Evolutionary conservation across 2,329 filamentous ascomycete species (phyloP).

Genomic region (Sporothrix phasma): DNA sequence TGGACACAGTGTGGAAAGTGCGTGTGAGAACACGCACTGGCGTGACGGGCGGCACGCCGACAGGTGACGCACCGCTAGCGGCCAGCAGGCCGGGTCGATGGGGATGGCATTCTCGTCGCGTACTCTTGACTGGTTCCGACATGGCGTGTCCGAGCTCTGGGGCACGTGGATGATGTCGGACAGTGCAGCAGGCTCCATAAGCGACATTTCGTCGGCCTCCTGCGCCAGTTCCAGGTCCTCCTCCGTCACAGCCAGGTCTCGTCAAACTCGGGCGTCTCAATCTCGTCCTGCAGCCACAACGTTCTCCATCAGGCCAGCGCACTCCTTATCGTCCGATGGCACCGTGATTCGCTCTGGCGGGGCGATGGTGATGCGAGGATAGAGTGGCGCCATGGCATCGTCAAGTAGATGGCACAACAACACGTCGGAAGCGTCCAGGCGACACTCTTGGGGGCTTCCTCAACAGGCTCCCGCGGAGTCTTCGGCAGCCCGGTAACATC

Average conservation of each 20-base stretch:
- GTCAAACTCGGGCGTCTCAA: constrained; percentile 32
- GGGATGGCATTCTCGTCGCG: constrained; percentile 55
- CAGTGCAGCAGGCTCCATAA: constrained; percentile 36
- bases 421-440: constrained; percentile 19
- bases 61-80: constrained; percentile 16
- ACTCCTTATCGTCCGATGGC: neutral
- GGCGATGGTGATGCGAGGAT: neutral
- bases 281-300: constrained; percentile 18
- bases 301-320: constrained; percentile 6
- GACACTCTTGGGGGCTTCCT: neutral
- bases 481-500: constrained; percentile 17
- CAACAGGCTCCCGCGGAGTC: constrained; percentile 23
- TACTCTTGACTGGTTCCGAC: constrained; percentile 58
- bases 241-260: constrained; percentile 39
- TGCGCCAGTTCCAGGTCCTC: constrained; percentile 49
- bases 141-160: constrained; percentile 35
- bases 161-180: constrained; percentile 26
- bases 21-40: constrained; percentile 44
- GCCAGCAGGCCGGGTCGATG: constrained; percentile 39
- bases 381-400: constrained; percentile 45
- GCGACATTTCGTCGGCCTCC: constrained; percentile 51
- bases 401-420: constrained; percentile 45
- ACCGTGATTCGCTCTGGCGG: constrained; percentile 20
- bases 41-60: constrained; percentile 39
- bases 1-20: constrained; percentile 63